Evolutionary conservation across 2,329 filamentous ascomycete species (phyloP).

Genomic region (Diaporthe citrichinensis): DNA sequence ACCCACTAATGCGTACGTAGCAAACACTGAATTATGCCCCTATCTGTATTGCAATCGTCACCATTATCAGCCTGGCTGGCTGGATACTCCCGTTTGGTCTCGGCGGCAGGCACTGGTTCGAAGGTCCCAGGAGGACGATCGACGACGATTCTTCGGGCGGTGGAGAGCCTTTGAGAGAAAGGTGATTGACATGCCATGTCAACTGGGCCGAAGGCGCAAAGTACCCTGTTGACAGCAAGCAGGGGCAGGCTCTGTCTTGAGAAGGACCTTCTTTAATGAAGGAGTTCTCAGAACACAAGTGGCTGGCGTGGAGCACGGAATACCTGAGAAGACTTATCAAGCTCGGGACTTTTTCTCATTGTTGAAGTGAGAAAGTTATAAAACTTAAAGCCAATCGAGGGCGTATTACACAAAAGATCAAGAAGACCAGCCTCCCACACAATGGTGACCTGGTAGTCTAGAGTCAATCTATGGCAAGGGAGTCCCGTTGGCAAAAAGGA

Average conservation of each 20-base stretch:
- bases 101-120: conserved; percentile 54
- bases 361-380: too few species aligned
- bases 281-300: not conserved
- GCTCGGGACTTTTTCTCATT: too few species aligned
- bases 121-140: conserved; percentile 54
- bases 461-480: not conserved
- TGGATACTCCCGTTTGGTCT: conserved; percentile 53
- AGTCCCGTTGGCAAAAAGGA: not conserved
- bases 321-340: too few species aligned
- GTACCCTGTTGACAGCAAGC: not conserved
- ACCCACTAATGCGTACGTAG: conserved; percentile 32
- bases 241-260: not conserved
- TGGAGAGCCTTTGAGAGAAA: not conserved
- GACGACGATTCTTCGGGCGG: conserved; percentile 29
- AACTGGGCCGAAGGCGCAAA: not conserved
- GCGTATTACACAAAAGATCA: not conserved
- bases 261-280: not conserved
- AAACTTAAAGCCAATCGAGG: too few species aligned
- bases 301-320: too few species aligned
- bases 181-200: not conserved
- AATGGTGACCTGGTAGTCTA: not conserved
- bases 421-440: not conserved
- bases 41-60: conserved; percentile 55
- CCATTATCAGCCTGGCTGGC: conserved; percentile 51
- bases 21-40: conserved; percentile 57